Conservation (phyloP, 1,139 yeast genomes). For the Lodderomyces pseudojiufengensis region DNA sequence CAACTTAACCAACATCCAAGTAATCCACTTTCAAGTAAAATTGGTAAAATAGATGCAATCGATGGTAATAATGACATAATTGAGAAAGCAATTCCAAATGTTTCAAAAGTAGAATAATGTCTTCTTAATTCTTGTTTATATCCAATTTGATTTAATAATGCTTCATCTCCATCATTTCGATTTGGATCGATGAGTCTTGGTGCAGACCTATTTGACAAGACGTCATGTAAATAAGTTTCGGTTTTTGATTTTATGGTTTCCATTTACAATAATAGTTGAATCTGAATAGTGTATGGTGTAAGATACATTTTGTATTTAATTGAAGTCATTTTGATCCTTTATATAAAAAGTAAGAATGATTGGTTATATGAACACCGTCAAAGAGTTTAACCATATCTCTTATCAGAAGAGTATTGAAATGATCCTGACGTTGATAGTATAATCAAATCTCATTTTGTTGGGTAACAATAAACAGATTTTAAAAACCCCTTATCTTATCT, state of each 20-base stretch:
- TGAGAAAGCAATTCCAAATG: constrained; percentile 51
- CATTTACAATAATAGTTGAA: too few relatives aligned
- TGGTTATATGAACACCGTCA: too few relatives aligned
- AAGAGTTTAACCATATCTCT: too few relatives aligned
- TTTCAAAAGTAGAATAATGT: constrained; percentile 46
- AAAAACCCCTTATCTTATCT: too few relatives aligned
- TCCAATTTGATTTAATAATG: constrained; percentile 50
- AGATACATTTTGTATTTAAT: too few relatives aligned
- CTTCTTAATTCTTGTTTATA: constrained; percentile 50
- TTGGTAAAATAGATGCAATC: constrained; percentile 34
- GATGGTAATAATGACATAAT: constrained; percentile 53
- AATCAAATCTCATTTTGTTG: too few relatives aligned
- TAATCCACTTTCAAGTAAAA: constrained; percentile 40
- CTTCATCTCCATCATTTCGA: constrained; percentile 37
- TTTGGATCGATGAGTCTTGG: constrained; percentile 25
- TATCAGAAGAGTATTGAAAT: too few relatives aligned
- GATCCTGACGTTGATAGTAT: too few relatives aligned
- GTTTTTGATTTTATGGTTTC: constrained; percentile 17
- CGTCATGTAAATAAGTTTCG: constrained; percentile 20
- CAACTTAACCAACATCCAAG: constrained; percentile 67
- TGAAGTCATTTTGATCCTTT: too few relatives aligned
- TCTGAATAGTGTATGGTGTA: too few relatives aligned
- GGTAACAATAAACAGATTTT: too few relatives aligned
- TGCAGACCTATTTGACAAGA: constrained; percentile 24
- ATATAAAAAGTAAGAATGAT: too few relatives aligned